These are phyloP conservation scores for Xylaria multiplex DNA, from an alignment of 2,329 filamentous ascomycete species.

Conservation along the genomic window DNA sequence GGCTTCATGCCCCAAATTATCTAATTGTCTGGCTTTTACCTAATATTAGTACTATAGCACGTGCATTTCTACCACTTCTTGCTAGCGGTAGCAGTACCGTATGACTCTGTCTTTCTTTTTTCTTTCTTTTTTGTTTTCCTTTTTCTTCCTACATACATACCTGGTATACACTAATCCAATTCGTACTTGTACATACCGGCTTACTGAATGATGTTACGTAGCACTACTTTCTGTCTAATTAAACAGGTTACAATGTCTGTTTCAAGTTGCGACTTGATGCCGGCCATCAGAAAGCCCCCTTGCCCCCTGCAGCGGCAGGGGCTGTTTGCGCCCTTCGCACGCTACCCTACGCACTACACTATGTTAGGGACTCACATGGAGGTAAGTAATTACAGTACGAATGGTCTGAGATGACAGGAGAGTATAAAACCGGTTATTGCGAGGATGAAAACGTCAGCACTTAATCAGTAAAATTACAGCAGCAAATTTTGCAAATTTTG, in stretches of 20 bases:
- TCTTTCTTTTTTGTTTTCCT: too few species aligned
- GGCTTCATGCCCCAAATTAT: too few species aligned
- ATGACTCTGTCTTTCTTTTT: too few species aligned
- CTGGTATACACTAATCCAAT: not conserved
- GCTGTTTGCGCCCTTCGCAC: slow-evolving; percentile 16
- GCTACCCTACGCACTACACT: not conserved
- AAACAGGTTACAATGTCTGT: slow-evolving; percentile 17
- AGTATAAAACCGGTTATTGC: not conserved
- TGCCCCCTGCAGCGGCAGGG: slow-evolving; percentile 29
- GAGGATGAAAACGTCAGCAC: too few species aligned
- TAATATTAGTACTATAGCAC: too few species aligned
- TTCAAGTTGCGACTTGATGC: slow-evolving; percentile 29
- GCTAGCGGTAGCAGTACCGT: too few species aligned
- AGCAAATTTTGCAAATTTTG: too few species aligned
- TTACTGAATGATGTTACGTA: not conserved
- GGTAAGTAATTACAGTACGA: not conserved
- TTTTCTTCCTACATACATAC: too few species aligned
- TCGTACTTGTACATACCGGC: not conserved
- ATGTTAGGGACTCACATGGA: too few species aligned
- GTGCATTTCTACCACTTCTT: too few species aligned
- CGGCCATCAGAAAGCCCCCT: slow-evolving; percentile 18
- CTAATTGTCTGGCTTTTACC: too few species aligned
- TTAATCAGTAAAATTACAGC: too few species aligned
- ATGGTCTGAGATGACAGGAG: not conserved
- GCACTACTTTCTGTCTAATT: slow-evolving; percentile 8